A percentile compares a stretch with the other conserved stretches of the same genome.
These are phyloP conservation scores for Mycena haematopus DNA, from an alignment of 768 basidiomycete genomes.

Conservation along the genomic window DNA sequence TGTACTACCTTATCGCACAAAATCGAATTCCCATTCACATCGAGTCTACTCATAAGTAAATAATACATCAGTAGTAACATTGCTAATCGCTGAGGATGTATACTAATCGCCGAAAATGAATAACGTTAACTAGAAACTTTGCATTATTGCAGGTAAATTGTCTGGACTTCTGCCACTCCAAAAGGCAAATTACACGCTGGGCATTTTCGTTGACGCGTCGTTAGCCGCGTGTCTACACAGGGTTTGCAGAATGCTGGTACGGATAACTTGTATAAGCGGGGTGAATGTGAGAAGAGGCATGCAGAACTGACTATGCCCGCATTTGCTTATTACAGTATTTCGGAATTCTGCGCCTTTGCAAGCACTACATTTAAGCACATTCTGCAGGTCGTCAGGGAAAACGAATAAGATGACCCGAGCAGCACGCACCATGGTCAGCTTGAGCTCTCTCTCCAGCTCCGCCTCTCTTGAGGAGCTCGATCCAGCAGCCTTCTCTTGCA, in stretches of 20 bases:
- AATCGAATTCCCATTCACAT: conserved; percentile 12
- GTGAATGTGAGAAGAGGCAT: conserved; percentile 1
- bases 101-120: conserved; percentile 21
- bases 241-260: conserved; percentile 85
- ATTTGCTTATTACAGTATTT: conserved; percentile 82
- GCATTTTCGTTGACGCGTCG: conserved; percentile 92
- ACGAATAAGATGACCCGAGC: neutral
- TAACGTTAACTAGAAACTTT: conserved; percentile 25
- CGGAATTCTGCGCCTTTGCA: conserved; percentile 77
- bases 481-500: conserved; percentile 47
- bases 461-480: conserved; percentile 38
- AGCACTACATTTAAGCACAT: conserved; percentile 86
- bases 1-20: conserved; percentile 6
- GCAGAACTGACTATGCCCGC: conserved; percentile 82
- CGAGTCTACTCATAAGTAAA: conserved; percentile 29
- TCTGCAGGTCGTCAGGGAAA: conserved; percentile 47
- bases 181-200: conserved; percentile 87
- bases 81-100: conserved; percentile 17
- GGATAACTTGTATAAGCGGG: conserved; percentile 2
- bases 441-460: conserved; percentile 51
- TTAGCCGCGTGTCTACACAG: conserved; percentile 86
- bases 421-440: conserved; percentile 63
- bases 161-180: conserved; percentile 78
- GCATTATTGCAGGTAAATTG: conserved; percentile 52
- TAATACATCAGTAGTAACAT: conserved; percentile 22